A percentile compares a stretch with the other conserved stretches of the same genome.
Evolutionary conservation across 257 asterid species (phyloP).

Genomic region (Ehretia macrophylla): DNA sequence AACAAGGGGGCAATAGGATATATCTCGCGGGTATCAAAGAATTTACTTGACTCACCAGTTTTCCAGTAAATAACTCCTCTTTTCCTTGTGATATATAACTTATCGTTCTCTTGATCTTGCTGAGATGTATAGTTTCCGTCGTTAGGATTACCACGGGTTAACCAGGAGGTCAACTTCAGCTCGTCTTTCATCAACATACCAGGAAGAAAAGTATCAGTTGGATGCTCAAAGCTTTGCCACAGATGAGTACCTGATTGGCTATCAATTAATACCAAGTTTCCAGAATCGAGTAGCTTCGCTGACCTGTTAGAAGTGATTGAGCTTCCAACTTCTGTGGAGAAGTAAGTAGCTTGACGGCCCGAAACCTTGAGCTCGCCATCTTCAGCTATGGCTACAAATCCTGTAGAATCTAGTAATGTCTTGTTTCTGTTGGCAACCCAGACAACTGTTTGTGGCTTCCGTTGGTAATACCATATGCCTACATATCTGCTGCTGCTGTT

Average conservation of each 20-base stretch:
- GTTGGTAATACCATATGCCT: slow-evolving; percentile 45
- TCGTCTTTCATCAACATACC: slow-evolving; percentile 36
- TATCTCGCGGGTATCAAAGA: not conserved
- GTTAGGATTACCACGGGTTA: slow-evolving; percentile 6
- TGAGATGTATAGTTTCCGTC: slow-evolving; percentile 12
- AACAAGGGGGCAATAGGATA: slow-evolving; percentile 1
- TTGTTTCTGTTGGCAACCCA: slow-evolving; percentile 42
- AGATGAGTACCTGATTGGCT: slow-evolving; percentile 8
- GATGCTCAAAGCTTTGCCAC: slow-evolving; percentile 39
- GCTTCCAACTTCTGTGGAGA: not conserved
- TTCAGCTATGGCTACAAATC: slow-evolving; percentile 11
- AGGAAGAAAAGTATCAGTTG: slow-evolving; percentile 20
- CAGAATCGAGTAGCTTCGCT: slow-evolving; percentile 37
- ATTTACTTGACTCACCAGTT: slow-evolving; percentile 13
- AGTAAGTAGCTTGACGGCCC: not conserved
- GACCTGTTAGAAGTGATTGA: slow-evolving; percentile 9
- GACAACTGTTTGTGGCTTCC: slow-evolving; percentile 23
- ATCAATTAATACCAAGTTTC: slow-evolving; percentile 38
- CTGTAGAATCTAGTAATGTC: slow-evolving; percentile 4
- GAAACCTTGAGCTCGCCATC: slow-evolving; percentile 31
- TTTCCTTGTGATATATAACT: not conserved
- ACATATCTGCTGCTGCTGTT: slow-evolving; percentile 14
- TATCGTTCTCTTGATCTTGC: slow-evolving; percentile 7
- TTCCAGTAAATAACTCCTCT: slow-evolving; percentile 12
- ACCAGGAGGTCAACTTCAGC: slow-evolving; percentile 23